These are phyloP conservation scores for Udeniomyces megalosporus DNA, from an alignment of 768 basidiomycete genomes.

Conservation along the genomic window DNA sequence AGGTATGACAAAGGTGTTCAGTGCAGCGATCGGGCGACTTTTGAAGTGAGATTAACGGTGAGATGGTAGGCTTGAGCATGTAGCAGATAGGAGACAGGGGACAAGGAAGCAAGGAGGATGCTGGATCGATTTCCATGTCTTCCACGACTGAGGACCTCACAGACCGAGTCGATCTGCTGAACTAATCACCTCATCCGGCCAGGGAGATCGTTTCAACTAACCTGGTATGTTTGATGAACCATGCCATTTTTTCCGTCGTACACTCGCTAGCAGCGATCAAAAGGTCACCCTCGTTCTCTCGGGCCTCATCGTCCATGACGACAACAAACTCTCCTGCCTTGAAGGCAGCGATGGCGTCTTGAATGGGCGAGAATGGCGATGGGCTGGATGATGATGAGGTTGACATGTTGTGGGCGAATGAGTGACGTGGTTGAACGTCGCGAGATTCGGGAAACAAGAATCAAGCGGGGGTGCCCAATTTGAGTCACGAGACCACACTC, in stretches of 20 bases:
- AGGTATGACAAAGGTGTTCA: neutral
- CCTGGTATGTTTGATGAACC: constrained; percentile 96
- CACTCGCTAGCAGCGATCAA: constrained; percentile 70
- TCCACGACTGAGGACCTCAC: too few species aligned
- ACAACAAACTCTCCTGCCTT: constrained; percentile 74
- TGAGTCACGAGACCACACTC: neutral
- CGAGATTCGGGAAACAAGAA: neutral
- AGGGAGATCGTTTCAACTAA: constrained; percentile 30
- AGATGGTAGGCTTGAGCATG: too few species aligned
- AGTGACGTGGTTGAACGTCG: neutral
- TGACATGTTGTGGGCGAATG: neutral
- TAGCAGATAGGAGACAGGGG: too few species aligned
- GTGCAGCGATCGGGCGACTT: neutral
- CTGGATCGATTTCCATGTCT: too few species aligned
- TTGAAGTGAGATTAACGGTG: too few species aligned
- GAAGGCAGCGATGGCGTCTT: constrained; percentile 62
- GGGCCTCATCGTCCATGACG: constrained; percentile 88
- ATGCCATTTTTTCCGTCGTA: constrained; percentile 95
- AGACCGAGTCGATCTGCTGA: too few species aligned
- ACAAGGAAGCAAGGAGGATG: too few species aligned
- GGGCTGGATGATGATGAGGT: neutral
- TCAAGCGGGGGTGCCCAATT: neutral
- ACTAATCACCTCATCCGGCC: too few species aligned
- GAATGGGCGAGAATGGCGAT: constrained; percentile 52
- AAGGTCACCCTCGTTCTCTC: constrained; percentile 96